Percentiles rank a stretch among this genome's conserved stretches.
Evolutionary conservation across 176 grass and related monocot genomes (phyloP).

Genomic region (Echinochloa phyllopogon): DNA sequence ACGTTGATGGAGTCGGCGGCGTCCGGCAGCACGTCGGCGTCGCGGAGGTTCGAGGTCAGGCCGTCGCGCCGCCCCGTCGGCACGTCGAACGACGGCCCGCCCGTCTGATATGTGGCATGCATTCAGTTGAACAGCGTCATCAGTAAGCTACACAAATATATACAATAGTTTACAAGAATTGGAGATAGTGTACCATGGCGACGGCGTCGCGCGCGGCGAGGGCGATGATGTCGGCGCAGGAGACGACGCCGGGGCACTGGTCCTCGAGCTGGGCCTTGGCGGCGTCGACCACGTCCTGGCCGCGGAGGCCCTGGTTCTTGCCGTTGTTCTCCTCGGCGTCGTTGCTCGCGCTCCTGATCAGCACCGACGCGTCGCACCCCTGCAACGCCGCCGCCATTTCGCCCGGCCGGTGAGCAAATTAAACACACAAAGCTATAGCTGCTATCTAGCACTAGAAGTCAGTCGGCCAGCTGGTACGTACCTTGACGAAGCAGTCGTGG

Average conservation of each 20-base stretch:
- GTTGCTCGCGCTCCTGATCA: conserved; percentile 47
- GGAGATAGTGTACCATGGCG: conserved; percentile 57
- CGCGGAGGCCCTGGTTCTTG: conserved; percentile 78
- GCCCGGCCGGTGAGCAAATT: background rate
- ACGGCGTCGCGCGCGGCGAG: conserved; percentile 78
- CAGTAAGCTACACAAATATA: background rate
- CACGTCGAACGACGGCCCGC: conserved; percentile 67
- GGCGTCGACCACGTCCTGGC: conserved; percentile 60
- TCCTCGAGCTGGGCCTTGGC: conserved; percentile 72
- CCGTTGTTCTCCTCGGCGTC: conserved; percentile 61
- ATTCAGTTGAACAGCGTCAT: background rate
- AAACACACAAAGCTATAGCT: background rate
- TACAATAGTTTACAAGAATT: too few species aligned
- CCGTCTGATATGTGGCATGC: conserved; percentile 40
- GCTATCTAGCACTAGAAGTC: background rate
- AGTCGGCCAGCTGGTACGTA: background rate
- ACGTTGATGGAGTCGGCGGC: conserved; percentile 56
- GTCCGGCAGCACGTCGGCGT: conserved; percentile 73
- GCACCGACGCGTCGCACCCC: conserved; percentile 90
- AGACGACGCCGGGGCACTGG: conserved; percentile 79
- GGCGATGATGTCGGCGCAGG: conserved; percentile 82
- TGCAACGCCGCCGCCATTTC: too few species aligned
- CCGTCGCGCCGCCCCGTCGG: conserved; percentile 82
- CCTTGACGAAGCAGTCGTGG: conserved; percentile 80
- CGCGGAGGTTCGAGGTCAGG: conserved; percentile 55